Evolutionary conservation across 2,329 filamentous ascomycete species (phyloP).

Genomic region (Phaeoacremonium minimum): DNA sequence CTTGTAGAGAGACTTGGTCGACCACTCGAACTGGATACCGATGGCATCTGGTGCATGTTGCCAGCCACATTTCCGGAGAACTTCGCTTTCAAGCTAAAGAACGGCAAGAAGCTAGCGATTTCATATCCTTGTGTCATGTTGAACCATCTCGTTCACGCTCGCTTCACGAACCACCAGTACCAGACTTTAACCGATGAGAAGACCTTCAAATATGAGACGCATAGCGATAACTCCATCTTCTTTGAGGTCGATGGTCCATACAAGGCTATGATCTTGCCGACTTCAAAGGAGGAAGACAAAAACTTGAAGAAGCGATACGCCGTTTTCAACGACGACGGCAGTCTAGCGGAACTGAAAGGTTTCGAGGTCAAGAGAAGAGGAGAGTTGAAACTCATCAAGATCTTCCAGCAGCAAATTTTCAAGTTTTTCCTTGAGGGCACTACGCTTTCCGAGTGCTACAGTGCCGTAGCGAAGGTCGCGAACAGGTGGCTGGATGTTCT

Average conservation of each 20-base stretch:
- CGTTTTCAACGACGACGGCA: conserved; percentile 97
- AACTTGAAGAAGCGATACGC: conserved; percentile 99
- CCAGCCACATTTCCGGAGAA: conserved; percentile 96
- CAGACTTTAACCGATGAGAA: conserved; percentile 78
- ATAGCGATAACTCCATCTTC: conserved; percentile 98
- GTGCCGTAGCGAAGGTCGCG: conserved; percentile 86
- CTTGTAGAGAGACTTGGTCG: conserved; percentile 90
- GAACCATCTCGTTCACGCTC: conserved; percentile 91
- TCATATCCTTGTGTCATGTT: conserved; percentile 99
- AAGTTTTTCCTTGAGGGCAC: conserved; percentile 95
- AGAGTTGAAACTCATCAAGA: conserved; percentile 98
- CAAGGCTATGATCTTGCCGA: conserved; percentile 93
- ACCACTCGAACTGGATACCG: conserved; percentile 91
- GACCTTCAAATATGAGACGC: conserved; percentile 88
- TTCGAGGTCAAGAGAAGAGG: conserved; percentile 97
- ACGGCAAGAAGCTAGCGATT: conserved; percentile 92
- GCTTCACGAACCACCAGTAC: conserved; percentile 97
- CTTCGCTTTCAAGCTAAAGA: conserved; percentile 88
- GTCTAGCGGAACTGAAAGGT: conserved; percentile 89
- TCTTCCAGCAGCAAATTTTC: conserved; percentile 99
- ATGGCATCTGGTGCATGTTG: conserved; percentile 99
- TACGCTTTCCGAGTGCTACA: conserved; percentile 85
- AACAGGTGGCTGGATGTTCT: conserved; percentile 97
- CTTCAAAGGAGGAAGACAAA: conserved; percentile 98
- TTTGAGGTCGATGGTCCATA: conserved; percentile 99